Base-by-base conservation (phyloP, 129 eudicot species). In the Centella asiatica region DNA sequence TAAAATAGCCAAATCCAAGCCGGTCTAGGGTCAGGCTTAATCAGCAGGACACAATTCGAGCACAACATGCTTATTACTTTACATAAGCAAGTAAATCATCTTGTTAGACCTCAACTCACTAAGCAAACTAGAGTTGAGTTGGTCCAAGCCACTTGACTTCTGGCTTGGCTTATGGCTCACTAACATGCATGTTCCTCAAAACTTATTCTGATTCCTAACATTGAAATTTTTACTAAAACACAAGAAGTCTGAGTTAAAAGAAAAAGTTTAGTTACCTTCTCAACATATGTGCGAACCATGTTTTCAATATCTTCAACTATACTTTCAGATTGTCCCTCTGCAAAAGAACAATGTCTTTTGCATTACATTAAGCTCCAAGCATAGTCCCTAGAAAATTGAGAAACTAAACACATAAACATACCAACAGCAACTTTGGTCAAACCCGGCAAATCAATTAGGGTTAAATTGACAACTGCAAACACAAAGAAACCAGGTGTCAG, bases 371-470 rank as follows among this genome's bases (percentile, higher is more conserved):
- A 49, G 32, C 39, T 56, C 60, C 12, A 22, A 62, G 18, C 25
- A 27, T 53, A 13, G 3, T 46, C 0, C 19, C 11, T 25, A 26
- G 4, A 44, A 26, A n/a, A 27, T 27, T 15, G 13, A 48, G 15
- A 22, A 19, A 64, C 22, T 1, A 44, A 13, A 53, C 28, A 39
- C 17, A 62, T 9, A 8, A 49, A 67, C 78, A 63, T 80, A 80
- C 85, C 85, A 46, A 80, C 72, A 5, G 85, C 85, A 52, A 80
- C 81, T 80, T 80, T 80, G 51, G 85, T 80, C 57, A 80, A 77
- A 51, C 85, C 81, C 2, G 85, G 85, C 70, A 80, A 76, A 64
- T 80, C 85, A 64, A 80, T 73, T 29, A 80, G 66, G 5, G 85
- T 80, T 70, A 80, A 68, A 32, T 76, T 80, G 57, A 80, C 85